phyloP scores from a whole-genome alignment of 148 eudicot genomes.

The Hydrangea macrophylla region DNA sequence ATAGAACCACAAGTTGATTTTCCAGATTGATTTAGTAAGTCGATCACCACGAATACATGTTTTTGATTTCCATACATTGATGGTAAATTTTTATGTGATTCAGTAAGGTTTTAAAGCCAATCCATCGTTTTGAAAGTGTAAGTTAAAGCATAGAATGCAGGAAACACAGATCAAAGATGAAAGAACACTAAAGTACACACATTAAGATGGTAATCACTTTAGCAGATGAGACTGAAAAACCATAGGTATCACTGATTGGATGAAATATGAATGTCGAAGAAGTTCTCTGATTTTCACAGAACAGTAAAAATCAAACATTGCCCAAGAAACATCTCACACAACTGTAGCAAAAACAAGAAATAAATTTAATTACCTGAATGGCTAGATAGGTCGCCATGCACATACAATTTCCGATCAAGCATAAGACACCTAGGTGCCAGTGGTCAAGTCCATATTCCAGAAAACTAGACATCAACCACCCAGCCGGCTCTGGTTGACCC shows the following conservation, averaged over 20 bases:
- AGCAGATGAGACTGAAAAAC: not conserved
- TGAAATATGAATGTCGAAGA: too few relatives aligned
- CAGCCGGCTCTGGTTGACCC: slow-evolving; percentile 83
- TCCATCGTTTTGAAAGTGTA: not conserved
- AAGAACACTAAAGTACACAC: not conserved
- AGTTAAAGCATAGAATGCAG: not conserved
- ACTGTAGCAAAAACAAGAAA: not conserved
- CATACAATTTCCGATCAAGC: slow-evolving; percentile 90
- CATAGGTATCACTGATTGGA: not conserved
- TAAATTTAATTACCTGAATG: slow-evolving; percentile 58
- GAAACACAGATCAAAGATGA: not conserved
- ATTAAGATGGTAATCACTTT: not conserved
- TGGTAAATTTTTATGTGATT: not conserved
- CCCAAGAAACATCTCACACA: not conserved
- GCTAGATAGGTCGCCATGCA: slow-evolving; percentile 94
- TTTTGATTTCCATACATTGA: too few relatives aligned
- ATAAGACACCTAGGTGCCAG: slow-evolving; percentile 84
- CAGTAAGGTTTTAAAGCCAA: not conserved
- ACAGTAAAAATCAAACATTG: not conserved
- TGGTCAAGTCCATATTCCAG: slow-evolving; percentile 60
- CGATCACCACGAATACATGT: too few relatives aligned
- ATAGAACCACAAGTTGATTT: too few relatives aligned
- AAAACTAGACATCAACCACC: slow-evolving; percentile 59
- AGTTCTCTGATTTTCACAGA: not conserved
- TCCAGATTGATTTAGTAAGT: too few relatives aligned